phyloP scores from a whole-genome alignment of 78 protist genomes.

The Ministeria vibrans region DNA sequence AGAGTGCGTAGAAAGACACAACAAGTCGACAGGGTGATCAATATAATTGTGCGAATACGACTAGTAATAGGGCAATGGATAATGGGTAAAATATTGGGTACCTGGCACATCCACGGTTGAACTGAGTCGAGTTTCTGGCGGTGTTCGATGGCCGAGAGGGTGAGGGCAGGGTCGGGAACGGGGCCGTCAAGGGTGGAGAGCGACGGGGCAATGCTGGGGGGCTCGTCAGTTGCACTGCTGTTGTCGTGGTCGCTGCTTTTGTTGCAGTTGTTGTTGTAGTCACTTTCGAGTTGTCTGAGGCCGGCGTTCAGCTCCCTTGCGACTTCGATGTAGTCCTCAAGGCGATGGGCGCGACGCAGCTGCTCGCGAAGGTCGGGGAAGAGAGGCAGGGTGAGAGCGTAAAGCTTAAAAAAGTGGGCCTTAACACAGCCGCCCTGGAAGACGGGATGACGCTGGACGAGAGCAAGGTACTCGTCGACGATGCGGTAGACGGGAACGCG shows the following conservation, averaged over 20 bases:
- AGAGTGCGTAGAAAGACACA: too few relatives aligned
- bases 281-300: neutral
- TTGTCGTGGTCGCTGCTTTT: too few relatives aligned
- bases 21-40: too few relatives aligned
- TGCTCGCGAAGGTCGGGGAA: neutral
- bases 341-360: neutral
- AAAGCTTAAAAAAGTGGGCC: slow-evolving; percentile 38
- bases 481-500: neutral
- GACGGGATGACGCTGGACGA: too few relatives aligned
- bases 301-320: neutral
- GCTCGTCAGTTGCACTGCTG: neutral
- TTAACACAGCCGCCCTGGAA: neutral
- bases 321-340: neutral
- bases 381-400: neutral
- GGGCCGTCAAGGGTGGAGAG: neutral
- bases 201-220: neutral
- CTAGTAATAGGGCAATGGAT: too few relatives aligned
- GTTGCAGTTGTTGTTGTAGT: too few relatives aligned
- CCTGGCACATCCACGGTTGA: too few relatives aligned
- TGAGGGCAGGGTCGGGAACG: neutral
- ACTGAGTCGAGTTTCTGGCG: neutral
- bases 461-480: slow-evolving; percentile 42
- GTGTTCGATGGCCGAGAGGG: neutral
- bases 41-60: too few relatives aligned
- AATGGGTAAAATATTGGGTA: too few relatives aligned